These are phyloP conservation scores for Oropetium thomaeum DNA, from an alignment of 176 grass and related monocot genomes.

Conservation along the genomic window DNA sequence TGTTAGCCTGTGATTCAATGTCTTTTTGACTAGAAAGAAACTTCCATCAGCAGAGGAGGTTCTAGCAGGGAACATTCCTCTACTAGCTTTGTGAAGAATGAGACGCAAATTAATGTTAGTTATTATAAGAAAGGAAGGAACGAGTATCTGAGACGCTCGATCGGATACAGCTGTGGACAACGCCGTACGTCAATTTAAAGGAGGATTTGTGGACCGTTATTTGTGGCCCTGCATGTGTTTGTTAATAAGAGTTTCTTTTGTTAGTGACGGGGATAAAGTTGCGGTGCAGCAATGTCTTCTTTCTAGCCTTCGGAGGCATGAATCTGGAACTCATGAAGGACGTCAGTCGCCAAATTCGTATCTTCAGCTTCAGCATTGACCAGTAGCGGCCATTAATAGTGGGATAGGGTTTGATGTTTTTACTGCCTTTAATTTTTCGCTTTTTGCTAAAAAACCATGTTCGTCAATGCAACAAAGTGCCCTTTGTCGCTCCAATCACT, in stretches of 20 bases:
- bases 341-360: neutral
- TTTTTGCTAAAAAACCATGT: neutral
- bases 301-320: neutral
- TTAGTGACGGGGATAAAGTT: neutral
- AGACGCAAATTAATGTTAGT: slow-evolving; percentile 10
- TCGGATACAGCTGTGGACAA: neutral
- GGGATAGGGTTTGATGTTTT: neutral
- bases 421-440: neutral
- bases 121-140: neutral
- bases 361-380: neutral
- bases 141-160: neutral
- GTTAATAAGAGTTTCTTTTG: neutral
- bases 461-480: too few species aligned
- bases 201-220: neutral
- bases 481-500: too few species aligned
- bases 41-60: neutral
- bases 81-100: neutral
- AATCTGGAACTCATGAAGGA: neutral
- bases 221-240: neutral
- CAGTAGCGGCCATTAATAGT: neutral
- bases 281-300: neutral
- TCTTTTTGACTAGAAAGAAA: neutral
- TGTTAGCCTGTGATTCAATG: slow-evolving; percentile 9
- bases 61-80: slow-evolving; percentile 6
- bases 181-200: neutral